These are phyloP conservation scores for Parsonsia alboflavescens DNA, from an alignment of 257 asterid genomes.

Conservation along the genomic window DNA sequence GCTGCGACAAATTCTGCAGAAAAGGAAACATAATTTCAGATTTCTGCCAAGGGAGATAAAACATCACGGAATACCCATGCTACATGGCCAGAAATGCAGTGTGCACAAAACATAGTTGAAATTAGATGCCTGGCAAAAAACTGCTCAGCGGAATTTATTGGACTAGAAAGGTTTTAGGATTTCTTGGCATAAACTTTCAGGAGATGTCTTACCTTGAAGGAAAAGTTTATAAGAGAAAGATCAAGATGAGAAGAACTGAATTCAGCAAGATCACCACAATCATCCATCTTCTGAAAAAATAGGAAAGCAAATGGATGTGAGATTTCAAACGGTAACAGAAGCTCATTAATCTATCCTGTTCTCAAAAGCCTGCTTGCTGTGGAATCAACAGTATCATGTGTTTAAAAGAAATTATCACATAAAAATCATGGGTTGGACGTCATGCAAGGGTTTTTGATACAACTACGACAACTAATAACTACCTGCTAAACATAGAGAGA, in stretches of 20 bases:
- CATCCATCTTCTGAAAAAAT: slow-evolving; percentile 68
- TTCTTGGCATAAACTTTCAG: neutral
- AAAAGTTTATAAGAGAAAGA: slow-evolving; percentile 77
- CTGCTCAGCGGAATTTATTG: neutral
- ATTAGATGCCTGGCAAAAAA: neutral
- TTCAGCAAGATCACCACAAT: slow-evolving; percentile 74
- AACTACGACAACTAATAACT: neutral
- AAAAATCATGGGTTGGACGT: neutral
- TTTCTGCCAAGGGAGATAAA: neutral
- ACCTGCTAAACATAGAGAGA: too few relatives aligned
- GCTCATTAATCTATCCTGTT: neutral
- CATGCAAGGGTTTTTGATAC: neutral
- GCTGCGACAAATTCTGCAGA: slow-evolving; percentile 82
- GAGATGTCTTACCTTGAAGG: slow-evolving; percentile 61
- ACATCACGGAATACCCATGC: neutral
- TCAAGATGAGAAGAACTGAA: slow-evolving; percentile 69
- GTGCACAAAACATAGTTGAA: neutral
- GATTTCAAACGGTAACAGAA: slow-evolving; percentile 11
- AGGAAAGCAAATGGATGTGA: slow-evolving; percentile 12
- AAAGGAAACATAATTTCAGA: neutral
- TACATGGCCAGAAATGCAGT: neutral
- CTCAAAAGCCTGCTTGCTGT: neutral
- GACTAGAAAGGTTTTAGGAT: neutral
- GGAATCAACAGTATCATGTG: neutral
- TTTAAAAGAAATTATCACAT: neutral